Evolutionary conservation across 148 eudicot genomes (phyloP), one percentile per base, ranked within the genome.

Genomic region (Talinum fruticosum): DNA sequence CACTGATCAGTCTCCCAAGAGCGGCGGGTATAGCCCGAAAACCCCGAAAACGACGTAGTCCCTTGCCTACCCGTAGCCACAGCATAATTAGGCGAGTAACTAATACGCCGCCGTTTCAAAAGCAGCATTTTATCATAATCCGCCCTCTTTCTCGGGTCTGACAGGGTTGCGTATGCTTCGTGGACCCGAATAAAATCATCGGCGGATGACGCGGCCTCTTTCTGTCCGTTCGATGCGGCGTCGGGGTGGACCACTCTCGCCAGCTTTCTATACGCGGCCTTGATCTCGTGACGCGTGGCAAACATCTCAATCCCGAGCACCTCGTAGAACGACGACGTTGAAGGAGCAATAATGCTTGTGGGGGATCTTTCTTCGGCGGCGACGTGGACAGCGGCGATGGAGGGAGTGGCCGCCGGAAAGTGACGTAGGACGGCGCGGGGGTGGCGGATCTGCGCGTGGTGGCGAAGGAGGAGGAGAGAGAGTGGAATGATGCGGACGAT

Each of bases 1-100:
- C 95, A 91, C 79, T 91, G 95, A 44, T 91, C 95, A 23, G 92
- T 91, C 79, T 91, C 92, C 95, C 95, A 91, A 13, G 54, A 83
- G 51, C 91, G 82, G 35, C 86, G 67, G 4, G 76, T 47, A 36
- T 76, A 78, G 24, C 87, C 83, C 15, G 76, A 74, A 74, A 67
- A 74, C 8, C 81, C 54, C 8, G 69, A 41, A 70, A 12, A 38
- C 75, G 84, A 26, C 68, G 81, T 54, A 47, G 83, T 71, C 1
- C 8, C 75, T 18, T 47, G 45, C 30, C 30, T 78, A n/a, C 38
- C 66, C 18, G 51, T 24, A 1, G 26, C 16, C 71, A 66, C 30
- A 12, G 66, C 30, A 18, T 72, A 79, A 23, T 54, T 79, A 45
- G 81, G 72, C 64, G 81, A 80, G 33, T 59, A 68, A 34, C 70